Evolutionary conservation across 192 early-diverging fungal genomes (phyloP), one percentile per base, ranked within the genome.

Genomic region (Coemansia sp.): DNA sequence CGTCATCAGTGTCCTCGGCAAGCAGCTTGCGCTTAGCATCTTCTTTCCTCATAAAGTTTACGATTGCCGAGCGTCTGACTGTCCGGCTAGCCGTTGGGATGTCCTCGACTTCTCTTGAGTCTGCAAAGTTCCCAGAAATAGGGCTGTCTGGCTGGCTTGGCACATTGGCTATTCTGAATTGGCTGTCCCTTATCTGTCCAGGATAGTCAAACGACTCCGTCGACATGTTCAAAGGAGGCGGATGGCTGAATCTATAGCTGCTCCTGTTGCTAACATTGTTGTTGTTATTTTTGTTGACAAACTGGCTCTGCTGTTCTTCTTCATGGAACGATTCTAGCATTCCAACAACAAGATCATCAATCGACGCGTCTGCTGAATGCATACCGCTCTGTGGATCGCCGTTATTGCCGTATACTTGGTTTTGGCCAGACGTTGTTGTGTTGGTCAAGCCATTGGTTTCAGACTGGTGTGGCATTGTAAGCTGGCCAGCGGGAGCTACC

Each of bases 261-360:
- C 32, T 26, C 9, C 55, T 19, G 57, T 37, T 41, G 57, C 32
- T 16, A 26, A 26, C 26, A 3, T 26, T 26, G 26, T 26, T 32
- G 32, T 32, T 32, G 32, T 32, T 32, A 4, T 32, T 32, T 1
- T 32, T 32, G n/a, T 41, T 39, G n/a, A 39, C 22, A 9, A 26
- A 41, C 8, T 7, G 4, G 9, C 57, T 59, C 57, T 59, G 57
- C 26, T 48, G 57, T n/a, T 48, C 41, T 46, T 40, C 41, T 42
- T 69, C 68, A n/a, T 52, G 48, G 47, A 61, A 69, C 22, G 64
- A 62, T 13, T 69, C 68, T 42, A 76, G 59, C 68, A 76, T 78
- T 2, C 67, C 58, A n/a, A 63, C 67, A 41, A 71, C 62, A 42
- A 72, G 46, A 19, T 69, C 56, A 48, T 76, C 74, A 13, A 76